These are phyloP conservation scores for Phytophthora ohioensis DNA, from an alignment of 352 stramenopile species.

Conservation along the genomic window DNA sequence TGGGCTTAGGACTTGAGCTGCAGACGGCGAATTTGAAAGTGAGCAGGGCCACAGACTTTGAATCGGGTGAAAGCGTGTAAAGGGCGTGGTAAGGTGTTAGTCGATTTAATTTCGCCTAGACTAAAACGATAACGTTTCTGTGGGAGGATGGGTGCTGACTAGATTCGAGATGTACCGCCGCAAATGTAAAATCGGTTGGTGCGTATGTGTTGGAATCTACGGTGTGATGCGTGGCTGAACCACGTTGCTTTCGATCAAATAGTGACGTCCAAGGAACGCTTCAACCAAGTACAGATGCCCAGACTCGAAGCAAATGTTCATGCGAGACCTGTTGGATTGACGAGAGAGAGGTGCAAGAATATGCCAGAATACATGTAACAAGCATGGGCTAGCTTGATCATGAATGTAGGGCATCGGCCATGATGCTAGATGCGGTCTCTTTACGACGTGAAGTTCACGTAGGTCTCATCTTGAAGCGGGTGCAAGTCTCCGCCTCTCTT, in stretches of 20 bases:
- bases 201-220: conserved; percentile 13
- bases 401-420: no score
- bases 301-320: no score
- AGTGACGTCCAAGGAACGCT: no score
- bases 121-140: conserved; percentile 11
- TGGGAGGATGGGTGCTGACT: conserved; percentile 13
- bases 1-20: conserved; percentile 15
- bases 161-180: conserved; percentile 25
- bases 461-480: conserved; percentile 7
- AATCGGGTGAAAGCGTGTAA: not conserved
- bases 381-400: no score
- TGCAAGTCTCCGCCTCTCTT: conserved; percentile 29
- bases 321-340: no score
- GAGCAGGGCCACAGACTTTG: not conserved
- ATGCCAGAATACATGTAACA: no score
- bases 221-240: conserved; percentile 11
- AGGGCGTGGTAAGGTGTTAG: conserved; percentile 17
- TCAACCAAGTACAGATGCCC: no score
- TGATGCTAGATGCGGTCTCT: no score
- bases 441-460: not conserved
- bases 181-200: conserved; percentile 10
- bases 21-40: conserved; percentile 29
- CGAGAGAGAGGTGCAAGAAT: no score
- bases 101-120: conserved; percentile 26
- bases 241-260: no score